Percentiles rank a stretch among this genome's conserved stretches.
These are phyloP conservation scores for Emydomyces testavorans DNA, from an alignment of 2,329 filamentous ascomycete genomes.

Conservation along the genomic window DNA sequence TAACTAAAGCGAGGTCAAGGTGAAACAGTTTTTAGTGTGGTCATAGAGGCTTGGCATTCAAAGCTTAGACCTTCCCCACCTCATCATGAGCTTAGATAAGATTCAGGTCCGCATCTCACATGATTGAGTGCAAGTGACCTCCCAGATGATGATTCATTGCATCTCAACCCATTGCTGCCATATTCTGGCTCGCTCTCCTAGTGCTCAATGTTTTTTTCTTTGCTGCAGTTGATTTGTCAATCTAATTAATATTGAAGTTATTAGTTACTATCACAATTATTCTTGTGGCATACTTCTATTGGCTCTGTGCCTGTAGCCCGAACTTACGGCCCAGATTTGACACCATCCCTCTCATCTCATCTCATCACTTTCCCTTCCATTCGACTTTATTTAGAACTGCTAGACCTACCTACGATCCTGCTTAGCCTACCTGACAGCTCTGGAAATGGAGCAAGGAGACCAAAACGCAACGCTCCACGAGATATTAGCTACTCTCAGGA, in stretches of 20 bases:
- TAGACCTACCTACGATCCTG: background rate
- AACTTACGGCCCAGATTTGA: conserved; percentile 1
- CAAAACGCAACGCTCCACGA: conserved; percentile 8
- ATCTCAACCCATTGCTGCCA: too few species aligned
- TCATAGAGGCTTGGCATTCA: background rate
- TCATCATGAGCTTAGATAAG: background rate
- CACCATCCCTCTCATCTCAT: background rate
- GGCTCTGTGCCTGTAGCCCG: conserved; percentile 1
- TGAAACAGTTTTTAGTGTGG: background rate
- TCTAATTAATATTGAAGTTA: too few species aligned
- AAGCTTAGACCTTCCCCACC: conserved; percentile 9
- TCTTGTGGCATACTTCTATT: conserved; percentile 11
- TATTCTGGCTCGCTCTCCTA: too few species aligned
- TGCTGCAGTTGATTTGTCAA: background rate
- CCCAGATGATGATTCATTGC: too few species aligned
- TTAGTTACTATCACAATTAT: background rate
- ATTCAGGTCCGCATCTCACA: too few species aligned
- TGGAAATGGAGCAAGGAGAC: conserved; percentile 6
- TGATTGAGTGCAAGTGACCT: too few species aligned
- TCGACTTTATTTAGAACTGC: too few species aligned
- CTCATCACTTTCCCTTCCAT: background rate
- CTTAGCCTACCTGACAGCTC: background rate
- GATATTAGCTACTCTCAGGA: conserved; percentile 12
- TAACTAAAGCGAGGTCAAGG: too few species aligned
- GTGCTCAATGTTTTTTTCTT: too few species aligned